These are phyloP conservation scores for Bruguiera sexangula DNA, from an alignment of 345 rosid genomes.

Conservation along the genomic window DNA sequence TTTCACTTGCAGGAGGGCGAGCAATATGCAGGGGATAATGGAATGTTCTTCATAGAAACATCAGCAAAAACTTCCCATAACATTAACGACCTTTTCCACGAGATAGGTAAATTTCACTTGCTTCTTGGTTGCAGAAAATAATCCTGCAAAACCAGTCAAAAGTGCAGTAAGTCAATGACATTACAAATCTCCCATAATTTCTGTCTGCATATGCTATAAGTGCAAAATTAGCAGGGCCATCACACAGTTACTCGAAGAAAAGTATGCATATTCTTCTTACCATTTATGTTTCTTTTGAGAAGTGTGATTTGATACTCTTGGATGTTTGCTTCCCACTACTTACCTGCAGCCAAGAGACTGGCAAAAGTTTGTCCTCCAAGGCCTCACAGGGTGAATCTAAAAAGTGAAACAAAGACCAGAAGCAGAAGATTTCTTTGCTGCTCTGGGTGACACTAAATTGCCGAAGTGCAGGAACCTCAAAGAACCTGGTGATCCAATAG, in stretches of 20 bases:
- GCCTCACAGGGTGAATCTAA: constrained; percentile 42
- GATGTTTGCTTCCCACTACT: not conserved
- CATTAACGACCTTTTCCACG: constrained; percentile 39
- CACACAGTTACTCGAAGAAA: not conserved
- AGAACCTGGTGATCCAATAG: no score
- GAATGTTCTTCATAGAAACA: constrained; percentile 43
- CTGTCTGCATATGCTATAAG: not conserved
- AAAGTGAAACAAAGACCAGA: constrained; percentile 27
- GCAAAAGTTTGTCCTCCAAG: constrained; percentile 40
- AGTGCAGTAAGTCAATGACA: not conserved
- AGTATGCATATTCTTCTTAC: not conserved
- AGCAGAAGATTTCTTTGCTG: constrained; percentile 43
- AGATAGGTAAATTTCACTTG: constrained; percentile 30
- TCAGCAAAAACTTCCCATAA: constrained; percentile 44
- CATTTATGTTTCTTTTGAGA: not conserved
- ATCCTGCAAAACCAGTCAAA: not conserved
- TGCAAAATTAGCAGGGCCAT: not conserved
- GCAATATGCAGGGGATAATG: constrained; percentile 40
- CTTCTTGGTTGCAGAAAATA: not conserved
- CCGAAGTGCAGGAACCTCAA: not conserved
- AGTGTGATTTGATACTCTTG: not conserved
- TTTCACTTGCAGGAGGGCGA: constrained; percentile 32
- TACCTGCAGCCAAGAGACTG: constrained; percentile 49
- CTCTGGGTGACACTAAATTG: constrained; percentile 30
- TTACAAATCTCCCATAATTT: not conserved